These are phyloP conservation scores for Eucalyptus pauciflora DNA, from an alignment of 345 rosid genomes.

Conservation along the genomic window DNA sequence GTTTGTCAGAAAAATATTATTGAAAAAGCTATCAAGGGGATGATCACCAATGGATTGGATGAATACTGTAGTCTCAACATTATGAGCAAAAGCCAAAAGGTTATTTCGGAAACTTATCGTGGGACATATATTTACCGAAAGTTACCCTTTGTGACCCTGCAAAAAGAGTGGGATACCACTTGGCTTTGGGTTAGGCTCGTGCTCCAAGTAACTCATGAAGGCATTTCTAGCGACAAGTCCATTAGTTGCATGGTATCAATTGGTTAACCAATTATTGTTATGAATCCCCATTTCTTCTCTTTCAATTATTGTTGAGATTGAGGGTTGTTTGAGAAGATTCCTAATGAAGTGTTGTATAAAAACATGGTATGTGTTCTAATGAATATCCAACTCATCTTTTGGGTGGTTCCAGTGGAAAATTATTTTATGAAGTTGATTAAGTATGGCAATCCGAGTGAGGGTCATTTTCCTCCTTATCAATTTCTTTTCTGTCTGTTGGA, in stretches of 20 bases:
- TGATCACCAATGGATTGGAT: background rate
- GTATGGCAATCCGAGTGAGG: too few relatives aligned
- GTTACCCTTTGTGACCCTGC: background rate
- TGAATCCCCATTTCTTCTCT: background rate
- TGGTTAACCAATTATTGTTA: background rate
- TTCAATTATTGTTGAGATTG: background rate
- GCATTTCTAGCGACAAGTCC: too few relatives aligned
- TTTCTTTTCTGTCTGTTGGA: too few relatives aligned
- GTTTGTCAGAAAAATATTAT: rapidly evolving
- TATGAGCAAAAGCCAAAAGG: background rate
- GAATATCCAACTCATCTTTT: too few relatives aligned
- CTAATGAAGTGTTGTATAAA: too few relatives aligned
- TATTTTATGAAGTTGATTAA: too few relatives aligned
- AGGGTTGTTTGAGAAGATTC: background rate
- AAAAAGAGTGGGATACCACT: background rate
- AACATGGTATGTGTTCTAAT: too few relatives aligned
- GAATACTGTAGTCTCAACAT: too few relatives aligned
- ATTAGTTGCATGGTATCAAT: background rate
- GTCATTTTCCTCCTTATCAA: too few relatives aligned
- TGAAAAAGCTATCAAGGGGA: background rate
- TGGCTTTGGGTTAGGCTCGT: background rate
- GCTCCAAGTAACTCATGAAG: background rate
- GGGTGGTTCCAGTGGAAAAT: too few relatives aligned
- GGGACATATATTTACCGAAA: background rate
- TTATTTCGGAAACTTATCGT: rapidly evolving